Percentiles rank a stretch among this genome's conserved stretches.
phyloP scores from a whole-genome alignment of 2,329 filamentous ascomycete genomes.

The Sarocladiaceae sp. region DNA sequence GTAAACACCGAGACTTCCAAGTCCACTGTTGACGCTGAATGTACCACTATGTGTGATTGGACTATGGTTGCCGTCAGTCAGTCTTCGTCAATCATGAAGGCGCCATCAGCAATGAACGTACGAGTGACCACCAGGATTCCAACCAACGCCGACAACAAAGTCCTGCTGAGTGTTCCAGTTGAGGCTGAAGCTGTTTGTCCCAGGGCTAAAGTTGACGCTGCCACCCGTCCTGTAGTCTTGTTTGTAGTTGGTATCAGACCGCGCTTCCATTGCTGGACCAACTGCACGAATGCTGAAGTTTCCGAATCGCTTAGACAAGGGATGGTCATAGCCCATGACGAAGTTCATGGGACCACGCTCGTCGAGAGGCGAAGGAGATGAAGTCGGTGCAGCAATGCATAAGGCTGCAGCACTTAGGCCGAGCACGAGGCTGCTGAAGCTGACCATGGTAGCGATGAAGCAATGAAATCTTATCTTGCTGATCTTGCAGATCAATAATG shows the following conservation, averaged over 20 bases:
- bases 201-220: constrained; percentile 13
- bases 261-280: neutral
- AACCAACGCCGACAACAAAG: constrained; percentile 15
- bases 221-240: constrained; percentile 15
- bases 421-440: neutral
- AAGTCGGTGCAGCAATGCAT: neutral
- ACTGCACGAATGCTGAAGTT: constrained; percentile 7
- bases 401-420: constrained; percentile 1
- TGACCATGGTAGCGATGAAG: constrained; percentile 4
- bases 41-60: constrained; percentile 6
- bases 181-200: constrained; percentile 11
- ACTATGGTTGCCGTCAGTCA: no score
- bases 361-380: constrained; percentile 1
- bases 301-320: constrained; percentile 3
- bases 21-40: constrained; percentile 18
- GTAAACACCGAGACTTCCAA: constrained; percentile 21
- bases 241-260: constrained; percentile 13
- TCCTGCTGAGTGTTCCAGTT: constrained; percentile 14
- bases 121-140: constrained; percentile 11
- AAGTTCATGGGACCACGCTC: constrained; percentile 7
- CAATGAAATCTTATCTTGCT: neutral
- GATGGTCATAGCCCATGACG: constrained; percentile 8
- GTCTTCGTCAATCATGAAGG: no score
- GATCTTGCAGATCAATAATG: neutral
- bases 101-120: neutral